Evolutionary conservation across 164 flowering plant genomes (phyloP).

Genomic region (Paratinospora sagittata): DNA sequence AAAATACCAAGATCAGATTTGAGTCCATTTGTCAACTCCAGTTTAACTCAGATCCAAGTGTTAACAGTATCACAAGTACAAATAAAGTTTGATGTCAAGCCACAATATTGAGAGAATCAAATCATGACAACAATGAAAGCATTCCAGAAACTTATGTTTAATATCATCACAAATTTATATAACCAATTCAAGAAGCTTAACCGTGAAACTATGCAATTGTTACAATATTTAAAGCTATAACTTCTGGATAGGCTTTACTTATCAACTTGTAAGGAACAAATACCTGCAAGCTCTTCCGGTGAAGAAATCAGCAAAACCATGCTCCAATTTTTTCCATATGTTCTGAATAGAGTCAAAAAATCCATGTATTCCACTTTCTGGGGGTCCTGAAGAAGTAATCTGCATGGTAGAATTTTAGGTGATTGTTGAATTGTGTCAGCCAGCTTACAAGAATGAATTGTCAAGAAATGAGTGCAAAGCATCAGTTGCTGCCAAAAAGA

Average conservation of each 20-base stretch:
- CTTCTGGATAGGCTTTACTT: not conserved
- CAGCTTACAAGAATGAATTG: not conserved
- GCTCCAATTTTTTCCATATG: slow-evolving; percentile 56
- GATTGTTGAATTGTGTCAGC: not conserved
- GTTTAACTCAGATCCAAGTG: no score
- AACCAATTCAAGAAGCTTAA: not conserved
- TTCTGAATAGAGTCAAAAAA: slow-evolving; percentile 17
- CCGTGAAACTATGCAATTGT: not conserved
- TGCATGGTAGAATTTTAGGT: slow-evolving; percentile 4
- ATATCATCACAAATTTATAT: not conserved
- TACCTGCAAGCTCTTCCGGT: slow-evolving; percentile 90
- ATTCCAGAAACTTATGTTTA: not conserved
- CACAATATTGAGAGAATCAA: not conserved
- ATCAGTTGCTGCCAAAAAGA: not conserved
- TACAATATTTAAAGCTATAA: not conserved
- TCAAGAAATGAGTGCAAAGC: not conserved
- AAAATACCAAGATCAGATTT: no score
- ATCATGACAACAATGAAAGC: not conserved
- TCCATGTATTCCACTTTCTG: slow-evolving; percentile 13
- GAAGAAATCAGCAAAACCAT: slow-evolving; percentile 53
- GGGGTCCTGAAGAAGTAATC: slow-evolving; percentile 14
- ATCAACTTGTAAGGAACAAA: not conserved
- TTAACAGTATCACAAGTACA: no score
- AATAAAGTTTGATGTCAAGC: not conserved
- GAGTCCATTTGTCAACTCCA: no score